Evolutionary conservation across 2,329 filamentous ascomycete species (phyloP).

Genomic region (Venturia nashicola): DNA sequence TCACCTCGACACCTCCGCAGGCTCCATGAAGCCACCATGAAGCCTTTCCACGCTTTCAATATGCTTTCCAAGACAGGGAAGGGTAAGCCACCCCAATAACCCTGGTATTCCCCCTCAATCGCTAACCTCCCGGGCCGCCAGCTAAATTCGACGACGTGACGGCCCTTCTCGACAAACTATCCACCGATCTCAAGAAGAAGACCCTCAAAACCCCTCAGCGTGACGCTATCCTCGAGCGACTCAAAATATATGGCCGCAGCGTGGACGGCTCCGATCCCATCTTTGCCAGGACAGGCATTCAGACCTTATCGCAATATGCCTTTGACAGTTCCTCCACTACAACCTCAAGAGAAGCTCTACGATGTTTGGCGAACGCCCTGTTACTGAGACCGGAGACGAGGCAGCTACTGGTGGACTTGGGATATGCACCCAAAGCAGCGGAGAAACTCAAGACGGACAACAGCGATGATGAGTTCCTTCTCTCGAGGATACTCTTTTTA

Average conservation of each 20-base stretch:
- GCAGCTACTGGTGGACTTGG: constrained; percentile 61
- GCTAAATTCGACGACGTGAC: constrained; percentile 58
- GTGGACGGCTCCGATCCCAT: constrained; percentile 65
- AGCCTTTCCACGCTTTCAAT: not conserved
- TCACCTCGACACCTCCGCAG: not conserved
- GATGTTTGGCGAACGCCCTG: constrained; percentile 77
- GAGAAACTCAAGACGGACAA: constrained; percentile 58
- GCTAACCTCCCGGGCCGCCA: constrained; percentile 19
- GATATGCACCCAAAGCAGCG: constrained; percentile 55
- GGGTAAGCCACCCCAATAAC: not conserved
- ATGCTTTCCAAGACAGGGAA: not conserved
- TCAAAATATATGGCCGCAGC: constrained; percentile 70
- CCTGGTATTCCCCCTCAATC: not conserved
- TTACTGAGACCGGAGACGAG: constrained; percentile 56
- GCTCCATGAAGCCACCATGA: not conserved
- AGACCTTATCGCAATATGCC: constrained; percentile 58
- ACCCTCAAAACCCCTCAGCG: constrained; percentile 48
- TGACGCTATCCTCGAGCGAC: constrained; percentile 42
- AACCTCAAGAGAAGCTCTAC: constrained; percentile 57
- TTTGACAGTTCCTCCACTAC: constrained; percentile 54
- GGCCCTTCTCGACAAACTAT: constrained; percentile 49
- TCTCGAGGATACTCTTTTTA: constrained; percentile 67
- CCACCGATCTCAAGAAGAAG: constrained; percentile 47
- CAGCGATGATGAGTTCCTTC: constrained; percentile 76
- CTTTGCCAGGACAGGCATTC: constrained; percentile 68